Conservation (phyloP, 208 protist genomes). For the Leishmania turanica region DNA sequence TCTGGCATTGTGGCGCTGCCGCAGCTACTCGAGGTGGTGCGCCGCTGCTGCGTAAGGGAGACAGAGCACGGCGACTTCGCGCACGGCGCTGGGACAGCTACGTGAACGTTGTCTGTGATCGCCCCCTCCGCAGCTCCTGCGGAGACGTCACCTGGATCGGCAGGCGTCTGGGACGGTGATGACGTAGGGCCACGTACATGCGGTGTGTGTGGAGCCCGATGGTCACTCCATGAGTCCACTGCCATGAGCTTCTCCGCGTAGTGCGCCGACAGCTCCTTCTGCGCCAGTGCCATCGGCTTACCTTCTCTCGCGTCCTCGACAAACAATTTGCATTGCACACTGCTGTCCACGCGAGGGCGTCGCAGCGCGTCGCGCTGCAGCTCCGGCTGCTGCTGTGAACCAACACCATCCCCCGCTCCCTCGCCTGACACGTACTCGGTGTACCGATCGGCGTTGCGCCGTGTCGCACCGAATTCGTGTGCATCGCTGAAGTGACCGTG, state of each 20-base stretch:
- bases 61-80: background rate
- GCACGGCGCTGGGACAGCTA: background rate
- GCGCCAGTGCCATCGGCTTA: background rate
- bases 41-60: background rate
- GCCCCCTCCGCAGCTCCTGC: background rate
- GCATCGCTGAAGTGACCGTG: background rate
- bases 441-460: slow-evolving; percentile 13
- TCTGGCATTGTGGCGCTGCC: slow-evolving; percentile 5
- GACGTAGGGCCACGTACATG: background rate
- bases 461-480: slow-evolving; percentile 17
- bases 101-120: background rate
- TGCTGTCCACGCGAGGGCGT: background rate
- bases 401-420: background rate
- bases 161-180: background rate
- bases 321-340: background rate
- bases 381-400: background rate
- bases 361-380: background rate
- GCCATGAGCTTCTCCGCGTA: background rate
- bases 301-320: background rate
- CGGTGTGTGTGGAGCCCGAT: background rate
- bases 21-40: slow-evolving; percentile 10
- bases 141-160: background rate
- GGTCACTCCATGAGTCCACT: background rate
- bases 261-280: background rate
- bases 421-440: background rate